Evolutionary conservation across 345 rosid genomes (phyloP).

Genomic region (Kandelia obovata): DNA sequence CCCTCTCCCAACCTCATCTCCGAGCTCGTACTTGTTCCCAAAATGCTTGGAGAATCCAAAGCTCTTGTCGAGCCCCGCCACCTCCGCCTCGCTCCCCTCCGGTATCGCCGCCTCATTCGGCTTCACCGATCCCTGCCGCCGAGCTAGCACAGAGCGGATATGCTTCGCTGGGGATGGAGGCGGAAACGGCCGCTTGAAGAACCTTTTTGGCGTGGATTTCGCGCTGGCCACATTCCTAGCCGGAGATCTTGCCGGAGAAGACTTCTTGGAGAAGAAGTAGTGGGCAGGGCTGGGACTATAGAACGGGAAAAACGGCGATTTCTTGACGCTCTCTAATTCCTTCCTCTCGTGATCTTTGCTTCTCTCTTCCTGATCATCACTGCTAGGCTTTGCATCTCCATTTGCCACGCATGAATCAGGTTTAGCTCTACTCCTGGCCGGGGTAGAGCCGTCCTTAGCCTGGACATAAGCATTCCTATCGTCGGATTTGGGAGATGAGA

Average conservation of each 20-base stretch:
- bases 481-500: conserved; percentile 33
- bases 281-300: conserved; percentile 95
- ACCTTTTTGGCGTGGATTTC: conserved; percentile 75
- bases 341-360: conserved; percentile 28
- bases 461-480: conserved; percentile 7
- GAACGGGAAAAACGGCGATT: conserved; percentile 78
- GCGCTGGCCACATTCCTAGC: conserved; percentile 41
- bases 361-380: conserved; percentile 8
- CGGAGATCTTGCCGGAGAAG: conserved; percentile 84
- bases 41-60: conserved; percentile 89
- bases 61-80: conserved; percentile 66
- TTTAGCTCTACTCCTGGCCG: conserved; percentile 17
- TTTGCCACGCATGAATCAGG: conserved; percentile 19
- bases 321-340: conserved; percentile 23
- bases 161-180: conserved; percentile 99
- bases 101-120: conserved; percentile 37
- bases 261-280: conserved; percentile 73
- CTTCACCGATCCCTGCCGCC: conserved; percentile 43
- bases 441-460: conserved; percentile 22
- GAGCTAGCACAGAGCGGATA: conserved; percentile 68
- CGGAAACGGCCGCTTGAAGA: conserved; percentile 76
- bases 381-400: conserved; percentile 24
- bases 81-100: conserved; percentile 54
- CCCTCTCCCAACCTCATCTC: conserved; percentile 39
- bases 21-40: conserved; percentile 39